Percentiles rank a stretch among this genome's conserved stretches.
Conservation (phyloP, 192 early-diverging fungal genomes). For the Chytriomyces sp. region DNA sequence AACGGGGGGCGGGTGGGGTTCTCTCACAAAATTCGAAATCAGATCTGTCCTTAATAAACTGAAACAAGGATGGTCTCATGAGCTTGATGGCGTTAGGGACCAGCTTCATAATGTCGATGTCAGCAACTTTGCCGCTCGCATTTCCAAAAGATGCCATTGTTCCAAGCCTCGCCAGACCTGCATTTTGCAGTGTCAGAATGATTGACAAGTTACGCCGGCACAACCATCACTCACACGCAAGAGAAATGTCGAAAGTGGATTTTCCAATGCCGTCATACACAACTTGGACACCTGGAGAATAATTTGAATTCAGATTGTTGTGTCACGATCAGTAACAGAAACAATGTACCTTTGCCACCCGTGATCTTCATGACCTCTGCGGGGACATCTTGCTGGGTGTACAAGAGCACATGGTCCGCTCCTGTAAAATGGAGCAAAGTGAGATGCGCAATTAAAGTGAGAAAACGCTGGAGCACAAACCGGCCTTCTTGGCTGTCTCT, state of each 20-base stretch:
- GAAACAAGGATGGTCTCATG: constrained; percentile 74
- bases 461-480: not conserved
- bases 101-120: constrained; percentile 62
- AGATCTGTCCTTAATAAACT: constrained; percentile 69
- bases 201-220: not conserved
- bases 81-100: constrained; percentile 74
- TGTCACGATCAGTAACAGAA: constrained; percentile 82
- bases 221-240: constrained; percentile 48
- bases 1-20: not conserved
- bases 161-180: constrained; percentile 24
- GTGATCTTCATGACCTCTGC: constrained; percentile 77
- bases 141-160: constrained; percentile 78
- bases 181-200: not conserved
- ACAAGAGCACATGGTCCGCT: constrained; percentile 75
- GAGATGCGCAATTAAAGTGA: not conserved
- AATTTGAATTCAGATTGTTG: constrained; percentile 76
- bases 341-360: constrained; percentile 61
- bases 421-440: constrained; percentile 13
- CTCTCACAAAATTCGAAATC: constrained; percentile 66
- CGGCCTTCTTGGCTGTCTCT: constrained; percentile 54
- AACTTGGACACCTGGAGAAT: constrained; percentile 70
- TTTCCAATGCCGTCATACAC: constrained; percentile 95
- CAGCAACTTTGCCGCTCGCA: constrained; percentile 72
- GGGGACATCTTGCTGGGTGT: constrained; percentile 68
- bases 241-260: constrained; percentile 76